Conservation (phyloP, 2,329 filamentous ascomycete genomes). For the Claviceps digitariae region DNA sequence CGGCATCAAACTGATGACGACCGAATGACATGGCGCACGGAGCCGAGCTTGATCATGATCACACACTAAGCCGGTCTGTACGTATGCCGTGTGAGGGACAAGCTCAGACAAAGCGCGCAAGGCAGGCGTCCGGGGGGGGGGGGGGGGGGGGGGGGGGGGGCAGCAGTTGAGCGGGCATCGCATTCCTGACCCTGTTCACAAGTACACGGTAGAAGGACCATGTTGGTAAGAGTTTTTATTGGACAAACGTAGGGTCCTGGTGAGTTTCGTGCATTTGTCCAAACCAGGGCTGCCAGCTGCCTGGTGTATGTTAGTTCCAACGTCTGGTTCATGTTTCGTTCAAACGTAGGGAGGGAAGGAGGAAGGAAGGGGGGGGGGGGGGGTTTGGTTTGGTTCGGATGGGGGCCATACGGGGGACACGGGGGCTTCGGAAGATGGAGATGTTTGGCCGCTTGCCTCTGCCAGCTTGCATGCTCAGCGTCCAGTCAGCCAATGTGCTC, state of each 20-base stretch:
- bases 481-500: too few relatives aligned
- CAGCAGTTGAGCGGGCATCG: background rate
- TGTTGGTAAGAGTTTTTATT: constrained; percentile 6
- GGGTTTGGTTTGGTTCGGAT: too few relatives aligned
- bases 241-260: background rate
- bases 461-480: too few relatives aligned
- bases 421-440: too few relatives aligned
- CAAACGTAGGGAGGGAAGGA: too few relatives aligned
- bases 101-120: background rate
- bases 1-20: background rate
- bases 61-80: background rate
- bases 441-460: too few relatives aligned
- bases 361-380: too few relatives aligned
- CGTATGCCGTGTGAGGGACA: background rate
- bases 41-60: background rate
- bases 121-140: background rate
- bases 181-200: background rate
- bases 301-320: too few relatives aligned
- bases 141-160: background rate
- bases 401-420: too few relatives aligned
- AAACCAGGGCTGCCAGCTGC: too few relatives aligned
- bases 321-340: too few relatives aligned
- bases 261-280: background rate
- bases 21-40: background rate
- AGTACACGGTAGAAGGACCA: background rate